A percentile compares a stretch with the other conserved stretches of the same genome.
phyloP scores from a whole-genome alignment of 2,329 filamentous ascomycete genomes.

The Pseudocercospora macadamiae region DNA sequence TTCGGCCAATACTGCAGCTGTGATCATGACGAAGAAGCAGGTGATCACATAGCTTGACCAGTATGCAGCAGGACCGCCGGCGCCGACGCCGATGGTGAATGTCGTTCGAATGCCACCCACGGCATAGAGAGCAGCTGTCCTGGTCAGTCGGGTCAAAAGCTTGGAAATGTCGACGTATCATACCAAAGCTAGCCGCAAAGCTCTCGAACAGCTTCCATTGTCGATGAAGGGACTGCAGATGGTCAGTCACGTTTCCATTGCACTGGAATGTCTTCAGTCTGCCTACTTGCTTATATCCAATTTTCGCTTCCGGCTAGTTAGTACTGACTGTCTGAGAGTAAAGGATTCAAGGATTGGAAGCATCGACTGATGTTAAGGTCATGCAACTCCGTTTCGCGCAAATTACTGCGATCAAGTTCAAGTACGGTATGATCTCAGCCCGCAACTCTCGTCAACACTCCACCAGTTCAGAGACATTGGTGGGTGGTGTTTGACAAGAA shows the following conservation, averaged over 20 bases:
- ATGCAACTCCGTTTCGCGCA: constrained; percentile 46
- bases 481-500: constrained; percentile 26
- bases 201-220: constrained; percentile 62
- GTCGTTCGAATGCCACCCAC: constrained; percentile 62
- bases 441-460: constrained; percentile 26
- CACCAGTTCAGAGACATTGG: constrained; percentile 7
- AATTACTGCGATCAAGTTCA: constrained; percentile 45
- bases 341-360: constrained; percentile 22
- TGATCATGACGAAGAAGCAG: constrained; percentile 63
- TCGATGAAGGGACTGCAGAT: constrained; percentile 56
- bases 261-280: not conserved
- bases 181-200: constrained; percentile 63
- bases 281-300: constrained; percentile 60
- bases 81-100: constrained; percentile 64
- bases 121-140: constrained; percentile 61
- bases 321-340: constrained; percentile 18
- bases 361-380: constrained; percentile 38
- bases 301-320: constrained; percentile 45
- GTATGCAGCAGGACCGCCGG: constrained; percentile 63
- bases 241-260: constrained; percentile 24
- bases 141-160: not conserved
- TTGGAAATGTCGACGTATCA: constrained; percentile 9
- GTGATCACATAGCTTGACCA: constrained; percentile 66
- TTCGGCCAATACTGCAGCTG: constrained; percentile 63
- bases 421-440: constrained; percentile 44